These are phyloP conservation scores for Pelargonium nanum DNA, from an alignment of 345 rosid genomes.

Conservation along the genomic window DNA sequence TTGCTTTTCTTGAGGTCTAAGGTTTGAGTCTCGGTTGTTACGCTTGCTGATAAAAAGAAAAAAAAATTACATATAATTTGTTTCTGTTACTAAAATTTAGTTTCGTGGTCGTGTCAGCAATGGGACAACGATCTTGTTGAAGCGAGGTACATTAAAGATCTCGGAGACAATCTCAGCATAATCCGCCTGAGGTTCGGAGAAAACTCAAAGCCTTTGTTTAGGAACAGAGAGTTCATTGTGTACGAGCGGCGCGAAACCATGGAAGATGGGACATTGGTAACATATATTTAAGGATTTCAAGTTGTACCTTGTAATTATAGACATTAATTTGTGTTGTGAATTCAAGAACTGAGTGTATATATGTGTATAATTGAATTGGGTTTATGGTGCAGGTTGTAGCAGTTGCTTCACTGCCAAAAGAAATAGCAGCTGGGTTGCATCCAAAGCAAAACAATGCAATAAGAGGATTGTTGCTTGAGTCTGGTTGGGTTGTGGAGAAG, in stretches of 20 bases:
- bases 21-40: no score
- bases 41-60: no score
- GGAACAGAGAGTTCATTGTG: slow-evolving; percentile 68
- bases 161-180: slow-evolving; percentile 70
- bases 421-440: slow-evolving; percentile 67
- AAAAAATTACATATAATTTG: no score
- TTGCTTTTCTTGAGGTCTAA: no score
- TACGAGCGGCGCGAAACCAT: slow-evolving; percentile 70
- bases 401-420: slow-evolving; percentile 68
- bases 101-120: slow-evolving; percentile 44
- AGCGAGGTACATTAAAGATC: slow-evolving; percentile 51
- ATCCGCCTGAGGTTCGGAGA: slow-evolving; percentile 59
- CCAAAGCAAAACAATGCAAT: slow-evolving; percentile 54
- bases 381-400: slow-evolving; percentile 61
- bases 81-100: no score
- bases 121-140: slow-evolving; percentile 76
- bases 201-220: slow-evolving; percentile 57
- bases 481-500: slow-evolving; percentile 90
- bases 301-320: no score
- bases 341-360: neutral
- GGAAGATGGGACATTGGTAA: slow-evolving; percentile 77
- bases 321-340: neutral
- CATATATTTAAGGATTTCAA: no score
- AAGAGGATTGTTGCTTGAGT: slow-evolving; percentile 56
- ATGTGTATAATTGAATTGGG: no score